Base-by-base conservation (phyloP, 331 rosid species). In the Arachis monticola region DNA sequence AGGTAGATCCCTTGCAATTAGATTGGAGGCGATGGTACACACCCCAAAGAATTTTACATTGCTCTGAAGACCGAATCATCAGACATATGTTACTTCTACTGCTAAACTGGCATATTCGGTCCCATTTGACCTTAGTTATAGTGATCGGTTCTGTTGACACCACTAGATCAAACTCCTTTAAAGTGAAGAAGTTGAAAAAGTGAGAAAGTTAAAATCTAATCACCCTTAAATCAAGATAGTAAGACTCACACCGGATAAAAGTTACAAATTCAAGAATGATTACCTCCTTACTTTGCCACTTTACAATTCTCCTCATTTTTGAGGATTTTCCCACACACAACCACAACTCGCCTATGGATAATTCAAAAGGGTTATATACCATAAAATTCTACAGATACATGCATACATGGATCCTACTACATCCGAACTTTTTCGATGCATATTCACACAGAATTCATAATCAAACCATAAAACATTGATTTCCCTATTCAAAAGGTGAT, bases 311-410 rank as follows among this genome's bases (percentile, higher is more conserved):
- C 30, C 30, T 27, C 30, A 27, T 27, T 27, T 27, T 27, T 27
- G 30, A 27, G 30, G 2, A 27, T 27, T 27, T 27, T 27, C 0
- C 30, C 30, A 27, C 0, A 51, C 3, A 41, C 74, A 67, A 38
- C 63, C 32, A 59, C 55, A 68, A 58, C 42, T 32, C 53, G 46
- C 32, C 75, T 38, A 17, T 27, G 63, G 32, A 58, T 30, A 14
- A 48, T 14, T 76, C n/a, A 14, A 58, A 67, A 68, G 48, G 64
- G 56, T 57, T 58, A 76, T 68, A 8, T 55, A 8, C 55, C 51
- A 76, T 5, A 76, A 68, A 69, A 12, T 22, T 8, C n/a, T 31
- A 72, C 56, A 1, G 13, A 56, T 56, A 57, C 17, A 3, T 17
- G 3, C 48, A 14, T 13, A 46, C 50, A 13, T 60, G 50, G 51